Evolutionary conservation across 495 filamentous ascomycete genomes (phyloP), one percentile per base, ranked within the genome.

Genomic region (Lophiostoma macrostomum): DNA sequence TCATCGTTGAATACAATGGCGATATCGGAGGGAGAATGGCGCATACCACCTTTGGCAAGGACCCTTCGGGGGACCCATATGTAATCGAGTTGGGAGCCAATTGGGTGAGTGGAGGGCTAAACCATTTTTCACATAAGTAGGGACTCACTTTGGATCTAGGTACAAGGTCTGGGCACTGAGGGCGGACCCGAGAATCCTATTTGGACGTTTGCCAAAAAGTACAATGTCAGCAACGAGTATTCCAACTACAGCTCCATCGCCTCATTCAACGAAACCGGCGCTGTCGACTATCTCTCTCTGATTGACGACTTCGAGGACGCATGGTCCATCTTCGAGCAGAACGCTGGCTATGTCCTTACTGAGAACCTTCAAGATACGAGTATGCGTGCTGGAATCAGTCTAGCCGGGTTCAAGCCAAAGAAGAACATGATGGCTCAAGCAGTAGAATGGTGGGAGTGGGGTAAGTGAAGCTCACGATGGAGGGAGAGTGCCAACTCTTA

Each of bases 1-100:
- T 87, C 27, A 83, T 89, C 34, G 59, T 90, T 14, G 86, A 90
- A 50, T 81, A 82, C 56, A 80, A 80, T 41, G 70, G 76, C 56
- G 71, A 78, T 10, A 77, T 88, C 46, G 84, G 84, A 7, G 84
- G 84, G 42, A 75, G 84, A 36, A 76, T 78, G 23, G 66, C 68
- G 43, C 70, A 79, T 47, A 77, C 77, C 0, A 73, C 67, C 0
- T 87, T 90, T 63, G 85, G 86, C 5, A 63, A 67, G 14, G 66
- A 72, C 22, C 50, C 67, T 4, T 65, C 71, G 39, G 78, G 79
- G 0, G 72, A 76, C 0, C 77, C 80, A 3, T 85, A 82, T 66
- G 73, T 67, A 11, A 45, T 67, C 23, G 65, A 67, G 29, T 45
- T 61, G n/a, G 65, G 65, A 13, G 63, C 63, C 12, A 65, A 65